These are phyloP conservation scores for Volvox carteri DNA, from an alignment of 163 green algal genomes.

Conservation along the genomic window DNA sequence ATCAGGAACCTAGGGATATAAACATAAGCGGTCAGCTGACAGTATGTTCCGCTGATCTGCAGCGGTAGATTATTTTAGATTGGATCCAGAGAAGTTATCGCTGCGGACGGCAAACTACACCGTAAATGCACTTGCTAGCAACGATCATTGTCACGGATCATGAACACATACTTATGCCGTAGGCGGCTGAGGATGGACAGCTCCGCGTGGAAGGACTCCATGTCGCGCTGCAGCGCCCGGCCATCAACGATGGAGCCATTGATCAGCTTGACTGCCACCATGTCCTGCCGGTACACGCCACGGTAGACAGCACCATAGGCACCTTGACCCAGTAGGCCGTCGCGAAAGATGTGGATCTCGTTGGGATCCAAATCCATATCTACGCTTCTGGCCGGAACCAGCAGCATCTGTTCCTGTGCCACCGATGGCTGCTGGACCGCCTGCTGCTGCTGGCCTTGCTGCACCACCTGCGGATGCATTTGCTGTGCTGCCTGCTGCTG, in stretches of 20 bases:
- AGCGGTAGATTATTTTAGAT: too few relatives aligned
- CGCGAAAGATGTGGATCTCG: slow-evolving; percentile 40
- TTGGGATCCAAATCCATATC: slow-evolving; percentile 41
- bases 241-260: slow-evolving; percentile 13
- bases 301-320: slow-evolving; percentile 64
- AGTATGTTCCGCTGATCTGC: too few relatives aligned
- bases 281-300: slow-evolving; percentile 44
- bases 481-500: not conserved
- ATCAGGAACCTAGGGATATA: too few relatives aligned
- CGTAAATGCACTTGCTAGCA: too few relatives aligned
- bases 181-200: slow-evolving; percentile 66
- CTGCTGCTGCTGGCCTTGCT: not conserved
- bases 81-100: too few relatives aligned
- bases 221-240: slow-evolving; percentile 36
- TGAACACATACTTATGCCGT: slow-evolving; percentile 61
- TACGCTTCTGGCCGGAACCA: slow-evolving; percentile 9
- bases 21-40: too few relatives aligned
- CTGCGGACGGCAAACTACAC: too few relatives aligned
- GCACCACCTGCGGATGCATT: not conserved
- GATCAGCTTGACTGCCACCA: slow-evolving; percentile 52
- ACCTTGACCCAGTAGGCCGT: slow-evolving; percentile 60
- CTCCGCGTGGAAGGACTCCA: slow-evolving; percentile 60
- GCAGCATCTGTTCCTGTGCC: slow-evolving; percentile 1
- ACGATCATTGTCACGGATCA: too few relatives aligned
- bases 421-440: not conserved